phyloP scores from a whole-genome alignment of 441 rosid species.

The Brassica hybrid region DNA sequence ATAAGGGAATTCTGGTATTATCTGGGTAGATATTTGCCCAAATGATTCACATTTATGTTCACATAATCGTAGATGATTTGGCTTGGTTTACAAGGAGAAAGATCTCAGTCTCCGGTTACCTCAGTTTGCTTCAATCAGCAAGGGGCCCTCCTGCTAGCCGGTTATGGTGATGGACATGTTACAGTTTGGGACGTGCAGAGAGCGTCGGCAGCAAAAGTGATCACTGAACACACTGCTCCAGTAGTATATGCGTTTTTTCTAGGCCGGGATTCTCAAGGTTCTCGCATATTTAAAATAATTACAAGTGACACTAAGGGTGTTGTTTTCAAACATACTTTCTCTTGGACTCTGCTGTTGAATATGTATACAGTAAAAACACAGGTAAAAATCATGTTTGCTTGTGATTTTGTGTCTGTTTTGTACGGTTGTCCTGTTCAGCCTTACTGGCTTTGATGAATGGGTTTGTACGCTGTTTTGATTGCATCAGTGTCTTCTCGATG shows the following conservation, averaged over 20 bases:
- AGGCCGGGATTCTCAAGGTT: slow-evolving; percentile 94
- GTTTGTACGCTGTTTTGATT: slow-evolving; percentile 43
- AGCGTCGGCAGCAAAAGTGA: slow-evolving; percentile 83
- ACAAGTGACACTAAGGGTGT: slow-evolving; percentile 95
- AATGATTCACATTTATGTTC: slow-evolving; percentile 23
- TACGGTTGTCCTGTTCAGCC: slow-evolving; percentile 26
- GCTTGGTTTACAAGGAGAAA: slow-evolving; percentile 91
- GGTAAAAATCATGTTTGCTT: slow-evolving; percentile 53
- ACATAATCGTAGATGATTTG: slow-evolving; percentile 66
- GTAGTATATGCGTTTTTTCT: slow-evolving; percentile 87
- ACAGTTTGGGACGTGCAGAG: slow-evolving; percentile 93
- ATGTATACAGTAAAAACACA: slow-evolving; percentile 83
- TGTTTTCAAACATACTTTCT: slow-evolving; percentile 82
- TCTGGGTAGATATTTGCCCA: neutral
- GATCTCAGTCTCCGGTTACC: slow-evolving; percentile 78
- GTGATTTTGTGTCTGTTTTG: slow-evolving; percentile 33
- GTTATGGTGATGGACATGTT: slow-evolving; percentile 95
- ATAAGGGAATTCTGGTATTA: too few relatives aligned
- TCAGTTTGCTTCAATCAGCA: slow-evolving; percentile 94
- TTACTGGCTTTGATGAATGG: slow-evolving; percentile 38
- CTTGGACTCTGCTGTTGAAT: slow-evolving; percentile 83
- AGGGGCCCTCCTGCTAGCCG: slow-evolving; percentile 95
- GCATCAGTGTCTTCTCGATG: slow-evolving; percentile 93
- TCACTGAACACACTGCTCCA: slow-evolving; percentile 87
- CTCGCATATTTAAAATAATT: slow-evolving; percentile 91